Base-by-base conservation (phyloP, 2,329 filamentous ascomycete species). In the Penicillium vulpinum region DNA sequence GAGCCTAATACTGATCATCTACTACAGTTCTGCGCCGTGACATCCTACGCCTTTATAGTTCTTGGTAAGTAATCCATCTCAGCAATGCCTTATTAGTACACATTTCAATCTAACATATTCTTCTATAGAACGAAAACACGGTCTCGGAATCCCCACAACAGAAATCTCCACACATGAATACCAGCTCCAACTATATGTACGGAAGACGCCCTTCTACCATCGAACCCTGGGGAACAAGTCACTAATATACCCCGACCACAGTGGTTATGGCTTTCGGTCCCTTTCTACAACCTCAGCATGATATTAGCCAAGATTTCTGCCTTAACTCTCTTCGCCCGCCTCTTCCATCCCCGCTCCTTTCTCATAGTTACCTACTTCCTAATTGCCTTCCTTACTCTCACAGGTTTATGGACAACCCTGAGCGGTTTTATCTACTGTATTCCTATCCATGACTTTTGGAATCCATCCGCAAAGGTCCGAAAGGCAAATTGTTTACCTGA, bases 281-380 rank as follows among this genome's bases (percentile, higher is more conserved):
- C 72, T 13, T 63, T 73, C 31, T 75, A 75, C 60, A 75, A 74
- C 41, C 50, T 71, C 21, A 59, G 64, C 6, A 57, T 75, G 5
- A 62, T 68, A 35, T 47, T 75, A 2, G 60, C 70, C 52, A 75
- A 75, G 47, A 41, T 70, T 15, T 75, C 73, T 5, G 63, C 70
- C 26, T 43, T 71, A 1, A 43, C 68, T n/a, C 62, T 75, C 36
- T 74, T 68, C 56, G 35, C 63, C 35, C 70, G 72, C 15, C 67
- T 75, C 33, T 75, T 75, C 51, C 57, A 60, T 2, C 40, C 52
- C 0, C 62, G 50, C 24, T n/a, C 9, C 16, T 68, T 71, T 38
- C 58, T 62, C 1, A 52, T 66, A 24, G n/a, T 56, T 9, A 60
- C 61, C 15, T 62, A 60, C 22, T 18, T 52, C 28, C 22, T 60